Evolutionary conservation across 1,284 basidiomycete genomes (phyloP).

Genomic region (Irpex rosettiformis): DNA sequence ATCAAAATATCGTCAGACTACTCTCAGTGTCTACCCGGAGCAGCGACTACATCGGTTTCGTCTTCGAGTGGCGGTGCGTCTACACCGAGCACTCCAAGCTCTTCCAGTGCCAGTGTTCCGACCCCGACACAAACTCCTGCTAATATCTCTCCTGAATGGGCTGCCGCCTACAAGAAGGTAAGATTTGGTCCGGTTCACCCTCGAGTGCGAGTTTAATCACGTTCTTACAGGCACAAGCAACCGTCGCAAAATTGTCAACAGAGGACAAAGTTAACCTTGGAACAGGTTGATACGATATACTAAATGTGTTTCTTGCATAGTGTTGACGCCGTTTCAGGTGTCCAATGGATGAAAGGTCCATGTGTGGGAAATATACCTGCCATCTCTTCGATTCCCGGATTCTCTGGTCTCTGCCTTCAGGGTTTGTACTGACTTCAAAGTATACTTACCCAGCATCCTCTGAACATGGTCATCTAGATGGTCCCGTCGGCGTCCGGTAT

Average conservation of each 20-base stretch:
- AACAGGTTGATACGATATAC: slow-evolving; percentile 40
- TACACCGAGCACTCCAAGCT: slow-evolving; percentile 18
- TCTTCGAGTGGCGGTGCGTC: slow-evolving; percentile 13
- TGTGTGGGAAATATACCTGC: slow-evolving; percentile 70
- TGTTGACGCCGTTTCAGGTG: slow-evolving; percentile 25
- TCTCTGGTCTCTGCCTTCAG: slow-evolving; percentile 66
- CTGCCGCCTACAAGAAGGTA: slow-evolving; percentile 51
- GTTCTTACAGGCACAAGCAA: slow-evolving; percentile 37
- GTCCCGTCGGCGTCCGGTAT: slow-evolving; percentile 59
- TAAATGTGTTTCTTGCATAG: neutral
- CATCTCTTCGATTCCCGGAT: slow-evolving; percentile 52
- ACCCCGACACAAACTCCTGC: slow-evolving; percentile 25
- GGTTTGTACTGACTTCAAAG: slow-evolving; percentile 37
- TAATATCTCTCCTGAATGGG: slow-evolving; percentile 51
- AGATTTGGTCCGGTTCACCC: neutral
- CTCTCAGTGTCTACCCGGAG: slow-evolving; percentile 43
- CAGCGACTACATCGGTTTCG: slow-evolving; percentile 4
- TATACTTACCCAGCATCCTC: too few relatives aligned
- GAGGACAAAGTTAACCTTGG: slow-evolving; percentile 54
- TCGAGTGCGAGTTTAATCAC: neutral
- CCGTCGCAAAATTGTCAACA: slow-evolving; percentile 46
- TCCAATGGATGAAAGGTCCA: slow-evolving; percentile 45
- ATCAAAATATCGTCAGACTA: slow-evolving; percentile 32
- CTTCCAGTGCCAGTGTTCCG: neutral
- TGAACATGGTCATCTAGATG: too few relatives aligned